phyloP scores from a whole-genome alignment of 2,329 filamentous ascomycete genomes.

The Cladosporium sp. region DNA sequence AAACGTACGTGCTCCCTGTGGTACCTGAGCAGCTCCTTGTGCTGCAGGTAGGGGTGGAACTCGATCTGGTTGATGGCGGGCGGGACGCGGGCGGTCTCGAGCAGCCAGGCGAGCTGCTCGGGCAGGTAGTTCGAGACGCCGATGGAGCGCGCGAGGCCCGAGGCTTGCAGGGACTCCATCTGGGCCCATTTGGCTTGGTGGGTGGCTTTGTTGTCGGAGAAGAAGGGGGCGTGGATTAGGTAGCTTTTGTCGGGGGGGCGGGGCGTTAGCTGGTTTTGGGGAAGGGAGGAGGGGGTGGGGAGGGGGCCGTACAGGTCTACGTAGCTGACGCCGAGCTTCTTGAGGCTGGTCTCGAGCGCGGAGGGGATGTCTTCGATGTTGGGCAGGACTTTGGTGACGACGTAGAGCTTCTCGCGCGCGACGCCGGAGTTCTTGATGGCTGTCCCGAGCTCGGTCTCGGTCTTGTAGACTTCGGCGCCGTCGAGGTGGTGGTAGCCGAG shows the following conservation, averaged over 20 bases:
- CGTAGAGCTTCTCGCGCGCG: slow-evolving; percentile 41
- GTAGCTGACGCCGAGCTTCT: slow-evolving; percentile 55
- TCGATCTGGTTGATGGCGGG: slow-evolving; percentile 65
- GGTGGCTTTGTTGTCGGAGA: slow-evolving; percentile 46
- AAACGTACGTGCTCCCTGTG: slow-evolving; percentile 33
- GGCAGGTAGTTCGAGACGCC: slow-evolving; percentile 57
- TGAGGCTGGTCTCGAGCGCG: slow-evolving; percentile 50
- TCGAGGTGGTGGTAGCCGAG: slow-evolving; percentile 69
- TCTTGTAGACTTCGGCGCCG: slow-evolving; percentile 59
- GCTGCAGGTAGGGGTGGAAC: slow-evolving; percentile 62
- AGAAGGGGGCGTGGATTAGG: slow-evolving; percentile 57
- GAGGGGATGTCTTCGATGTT: slow-evolving; percentile 50
- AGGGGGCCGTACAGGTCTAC: slow-evolving; percentile 52
- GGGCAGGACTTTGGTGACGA: slow-evolving; percentile 52
- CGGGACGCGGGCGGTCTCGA: slow-evolving; percentile 47
- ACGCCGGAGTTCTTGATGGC: slow-evolving; percentile 41
- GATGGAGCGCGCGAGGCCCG: slow-evolving; percentile 54
- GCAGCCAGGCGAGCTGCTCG: slow-evolving; percentile 48
- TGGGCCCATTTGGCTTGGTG: slow-evolving; percentile 54
- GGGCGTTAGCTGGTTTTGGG: no score
- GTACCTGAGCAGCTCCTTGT: slow-evolving; percentile 50
- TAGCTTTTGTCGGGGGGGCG: slow-evolving; percentile 37
- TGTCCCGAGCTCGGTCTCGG: slow-evolving; percentile 43
- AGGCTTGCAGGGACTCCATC: slow-evolving; percentile 53
- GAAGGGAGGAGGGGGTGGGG: neutral